Evolutionary conservation across 2,329 filamentous ascomycete species (phyloP).

Genomic region (Davidsoniella virescens): DNA sequence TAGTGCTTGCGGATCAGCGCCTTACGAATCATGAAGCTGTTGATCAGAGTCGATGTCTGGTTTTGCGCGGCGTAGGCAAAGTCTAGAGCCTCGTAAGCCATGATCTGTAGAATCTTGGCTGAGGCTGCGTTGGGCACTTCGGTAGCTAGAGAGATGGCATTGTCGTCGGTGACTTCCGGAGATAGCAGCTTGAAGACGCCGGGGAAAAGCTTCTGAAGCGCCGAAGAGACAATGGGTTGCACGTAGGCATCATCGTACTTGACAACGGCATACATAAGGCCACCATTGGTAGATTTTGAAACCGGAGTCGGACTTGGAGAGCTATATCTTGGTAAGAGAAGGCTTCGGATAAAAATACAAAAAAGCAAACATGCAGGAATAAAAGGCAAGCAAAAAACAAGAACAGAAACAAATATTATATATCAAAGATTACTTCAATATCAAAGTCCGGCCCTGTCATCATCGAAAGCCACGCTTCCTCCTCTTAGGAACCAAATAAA

Average conservation of each 20-base stretch:
- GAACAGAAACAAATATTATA: neutral
- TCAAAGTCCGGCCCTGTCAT: neutral
- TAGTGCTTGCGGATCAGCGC: conserved; percentile 95
- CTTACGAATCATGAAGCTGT: conserved; percentile 91
- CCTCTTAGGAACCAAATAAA: neutral
- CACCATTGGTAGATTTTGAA: neutral
- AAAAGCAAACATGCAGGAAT: neutral
- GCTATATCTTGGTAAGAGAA: neutral
- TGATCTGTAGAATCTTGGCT: conserved; percentile 55
- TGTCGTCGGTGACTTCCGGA: conserved; percentile 15
- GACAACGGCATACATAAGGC: conserved; percentile 7
- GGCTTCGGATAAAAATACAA: neutral
- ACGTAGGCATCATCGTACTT: conserved; percentile 75
- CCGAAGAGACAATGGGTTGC: conserved; percentile 63
- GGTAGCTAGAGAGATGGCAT: conserved; percentile 22
- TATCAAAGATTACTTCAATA: conserved; percentile 1
- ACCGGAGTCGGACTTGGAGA: neutral
- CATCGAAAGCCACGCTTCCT: conserved; percentile 3
- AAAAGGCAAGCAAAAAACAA: neutral
- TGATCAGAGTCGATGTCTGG: conserved; percentile 49
- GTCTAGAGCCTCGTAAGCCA: conserved; percentile 73
- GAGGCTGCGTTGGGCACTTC: conserved; percentile 20
- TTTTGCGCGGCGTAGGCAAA: conserved; percentile 58
- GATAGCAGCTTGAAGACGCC: conserved; percentile 35
- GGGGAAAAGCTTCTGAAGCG: conserved; percentile 49